Percentiles rank a stretch among this genome's conserved stretches.
Conservation (phyloP, 495 filamentous ascomycete genomes). For the Talaromyces ruber region DNA sequence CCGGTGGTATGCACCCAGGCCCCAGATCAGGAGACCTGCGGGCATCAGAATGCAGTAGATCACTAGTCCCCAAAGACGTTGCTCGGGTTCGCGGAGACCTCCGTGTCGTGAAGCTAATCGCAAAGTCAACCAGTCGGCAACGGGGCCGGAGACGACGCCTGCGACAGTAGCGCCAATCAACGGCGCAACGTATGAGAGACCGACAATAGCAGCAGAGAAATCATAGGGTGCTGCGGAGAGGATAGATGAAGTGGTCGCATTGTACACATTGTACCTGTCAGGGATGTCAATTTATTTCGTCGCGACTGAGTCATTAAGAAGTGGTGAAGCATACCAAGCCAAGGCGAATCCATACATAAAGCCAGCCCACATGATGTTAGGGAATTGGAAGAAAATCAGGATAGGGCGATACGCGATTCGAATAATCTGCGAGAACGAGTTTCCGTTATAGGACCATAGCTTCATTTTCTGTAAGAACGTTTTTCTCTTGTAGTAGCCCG, state of each 20-base stretch:
- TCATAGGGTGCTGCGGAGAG: neutral
- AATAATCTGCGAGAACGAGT: conserved; percentile 3
- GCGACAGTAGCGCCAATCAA: conserved; percentile 4
- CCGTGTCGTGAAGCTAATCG: conserved; percentile 18
- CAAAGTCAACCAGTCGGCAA: conserved; percentile 16
- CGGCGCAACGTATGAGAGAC: conserved; percentile 6
- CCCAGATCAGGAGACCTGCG: conserved; percentile 25
- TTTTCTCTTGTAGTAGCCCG: neutral
- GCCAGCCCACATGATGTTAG: conserved; percentile 7
- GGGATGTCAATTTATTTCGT: neutral
- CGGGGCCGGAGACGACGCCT: neutral
- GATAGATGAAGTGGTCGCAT: conserved; percentile 6
- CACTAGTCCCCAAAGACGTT: conserved; percentile 15
- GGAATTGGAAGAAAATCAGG: conserved; percentile 7
- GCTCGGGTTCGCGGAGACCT: conserved; percentile 28
- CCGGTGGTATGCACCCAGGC: conserved; percentile 22
- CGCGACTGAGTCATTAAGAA: neutral
- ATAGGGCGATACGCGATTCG: conserved; percentile 4
- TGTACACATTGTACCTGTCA: conserved; percentile 7
- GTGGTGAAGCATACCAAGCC: conserved; percentile 1
- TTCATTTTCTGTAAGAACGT: conserved; percentile 7
- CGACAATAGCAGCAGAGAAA: conserved; percentile 4
- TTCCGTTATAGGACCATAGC: conserved; percentile 1
- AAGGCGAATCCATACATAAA: conserved; percentile 6
- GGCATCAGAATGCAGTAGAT: conserved; percentile 20